Base-by-base conservation (phyloP, 2,329 filamentous ascomycete genomes). In the Ophiostoma novo-ulmi region DNA sequence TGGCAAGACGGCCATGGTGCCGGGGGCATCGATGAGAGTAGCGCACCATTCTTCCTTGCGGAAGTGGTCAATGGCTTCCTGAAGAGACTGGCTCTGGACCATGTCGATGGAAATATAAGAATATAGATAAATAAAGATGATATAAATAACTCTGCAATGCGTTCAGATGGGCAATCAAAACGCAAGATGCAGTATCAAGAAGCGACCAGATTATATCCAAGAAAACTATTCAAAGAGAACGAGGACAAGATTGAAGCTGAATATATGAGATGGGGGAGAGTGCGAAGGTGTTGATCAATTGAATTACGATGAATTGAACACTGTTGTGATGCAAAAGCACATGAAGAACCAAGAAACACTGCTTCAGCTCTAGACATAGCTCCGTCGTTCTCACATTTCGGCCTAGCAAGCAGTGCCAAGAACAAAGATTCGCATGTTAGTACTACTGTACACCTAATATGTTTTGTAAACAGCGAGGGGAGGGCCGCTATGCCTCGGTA, bases 51-150 rank as follows among this genome's bases (percentile, higher is more conserved):
- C 38, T 64, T 65, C 38, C 26, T 63, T 52, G 13, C 67, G 55
- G 70, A 74, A 74, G 70, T 72, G 52, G 44, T 55, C 64, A 55
- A 72, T 39, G 6, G 72, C 69, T 6, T 72, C 72, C 55, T 69
- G 44, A 38, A 73, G 3, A n/a, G 61, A 63, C 7, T 64, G 38
- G 26, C 52, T 52, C 41, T 72, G 72, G 1, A 36, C 39, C 70
- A 71, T 72, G 7, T 41, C 13, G 66, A 39, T 8, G 20, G 6
- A 38, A 13, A 35, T 26, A 35, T 22, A 22, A 61, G 8, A 26
- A 31, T 14, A 6, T 7, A 20, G 26, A 35, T 35, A 35, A 22
- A 55, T 22, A 55, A n/a, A 31, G 11, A 63, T 63, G 26, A 17
- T 26, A 58, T 26, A 58, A 20, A n/a, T 48, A 48, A 48, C 5